Conservation (phyloP, 2,329 filamentous ascomycete species). For the Aspergillus sergii region DNA sequence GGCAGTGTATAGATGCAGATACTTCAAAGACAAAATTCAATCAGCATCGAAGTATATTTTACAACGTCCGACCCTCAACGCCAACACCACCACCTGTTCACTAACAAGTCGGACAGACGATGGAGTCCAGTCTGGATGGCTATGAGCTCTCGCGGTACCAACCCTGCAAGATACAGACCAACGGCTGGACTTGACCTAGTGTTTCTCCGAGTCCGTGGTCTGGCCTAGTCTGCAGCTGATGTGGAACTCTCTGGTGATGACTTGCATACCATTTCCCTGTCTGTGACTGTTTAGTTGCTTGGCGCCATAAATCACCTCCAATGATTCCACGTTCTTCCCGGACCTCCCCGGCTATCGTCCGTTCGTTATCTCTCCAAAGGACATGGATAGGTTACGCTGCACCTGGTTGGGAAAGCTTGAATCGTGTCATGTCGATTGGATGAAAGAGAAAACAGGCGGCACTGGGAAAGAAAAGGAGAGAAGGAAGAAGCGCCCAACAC, state of each 20-base stretch:
- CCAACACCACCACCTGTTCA: background rate
- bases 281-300: constrained; percentile 8
- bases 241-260: constrained; percentile 15
- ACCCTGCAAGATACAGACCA: background rate
- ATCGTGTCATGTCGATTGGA: background rate
- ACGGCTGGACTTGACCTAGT: background rate
- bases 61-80: background rate
- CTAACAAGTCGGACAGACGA: background rate
- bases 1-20: background rate
- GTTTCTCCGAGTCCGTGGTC: constrained; percentile 2
- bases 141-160: background rate
- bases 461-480: background rate
- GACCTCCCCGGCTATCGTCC: background rate
- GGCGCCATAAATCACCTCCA: constrained; percentile 5
- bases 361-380: constrained; percentile 3
- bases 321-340: background rate
- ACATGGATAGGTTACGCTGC: constrained; percentile 8
- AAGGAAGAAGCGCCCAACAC: background rate
- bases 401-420: constrained; percentile 9
- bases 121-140: background rate
- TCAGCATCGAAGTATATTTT: background rate
- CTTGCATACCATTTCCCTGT: constrained; percentile 14
- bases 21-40: background rate
- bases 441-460: background rate
- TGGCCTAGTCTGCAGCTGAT: background rate